Evolutionary conservation across 441 rosid genomes (phyloP), one percentile per base, ranked within the genome.

Genomic region (Bocquillonia castaneifolia): DNA sequence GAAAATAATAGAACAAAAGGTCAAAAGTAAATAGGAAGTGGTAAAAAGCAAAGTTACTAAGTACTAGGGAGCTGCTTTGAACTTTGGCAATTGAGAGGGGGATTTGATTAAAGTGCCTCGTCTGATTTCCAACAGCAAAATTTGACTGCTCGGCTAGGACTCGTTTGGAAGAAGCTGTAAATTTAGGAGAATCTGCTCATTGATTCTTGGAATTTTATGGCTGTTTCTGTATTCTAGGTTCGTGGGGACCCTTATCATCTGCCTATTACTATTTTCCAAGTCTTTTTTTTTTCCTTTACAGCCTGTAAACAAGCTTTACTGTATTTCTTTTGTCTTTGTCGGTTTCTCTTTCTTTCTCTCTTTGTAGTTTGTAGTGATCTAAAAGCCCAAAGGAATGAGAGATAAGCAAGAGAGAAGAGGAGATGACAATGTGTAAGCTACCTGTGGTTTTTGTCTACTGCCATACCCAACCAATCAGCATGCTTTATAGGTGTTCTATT

Each of bases 191-290:
- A 47, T 23, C 51, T 45, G 66, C 20, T 68, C 45, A 40, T 78
- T 34, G 80, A 53, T 63, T 50, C 77, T 63, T 68, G 71, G 22
- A 65, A 67, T 67, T 31, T 36, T 51, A 26, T 60, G 69, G 72
- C 47, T 1, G 53, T 44, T 67, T 75, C 58, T 55, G 65, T 26
- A 28, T 67, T 64, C 36, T 31, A 74, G 63, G 63, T 5, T 0
- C n/a, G 69, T 71, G 76, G 77, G 47, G 80, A 75, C 57, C 76
- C 74, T 14, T 37, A 26, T 32, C 59, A 51, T 23, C 71, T 37
- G 18, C 25, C 66, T 29, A 10, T 37, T 34, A 2, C 22, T 18
- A 17, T 7, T 50, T 50, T 20, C 3, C 54, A 37, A 10, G 26
- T 42, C 2, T 29, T 64, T 47, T 31, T 13, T 12, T 26, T n/a